Conservation (phyloP, 306 rosid genomes). For the Vigna radiata region DNA sequence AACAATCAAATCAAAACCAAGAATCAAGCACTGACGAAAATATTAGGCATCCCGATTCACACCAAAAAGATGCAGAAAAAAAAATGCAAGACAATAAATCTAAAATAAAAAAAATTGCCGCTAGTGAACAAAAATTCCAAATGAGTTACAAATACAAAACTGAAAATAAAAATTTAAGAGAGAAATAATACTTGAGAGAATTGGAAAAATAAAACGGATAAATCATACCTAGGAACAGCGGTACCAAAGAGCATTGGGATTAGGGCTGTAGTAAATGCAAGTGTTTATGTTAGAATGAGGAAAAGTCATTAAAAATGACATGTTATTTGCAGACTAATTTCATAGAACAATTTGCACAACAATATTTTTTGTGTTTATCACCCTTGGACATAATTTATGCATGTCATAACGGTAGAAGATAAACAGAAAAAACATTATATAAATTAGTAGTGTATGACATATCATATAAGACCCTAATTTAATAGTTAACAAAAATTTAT, state of each 20-base stretch:
- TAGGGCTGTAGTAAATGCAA: background rate
- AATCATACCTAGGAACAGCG: background rate
- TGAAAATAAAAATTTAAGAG: background rate
- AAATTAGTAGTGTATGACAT: too few relatives aligned
- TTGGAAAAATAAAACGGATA: background rate
- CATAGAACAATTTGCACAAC: too few relatives aligned
- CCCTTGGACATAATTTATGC: too few relatives aligned
- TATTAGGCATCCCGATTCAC: background rate
- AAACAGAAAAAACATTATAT: too few relatives aligned
- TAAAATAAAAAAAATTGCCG: background rate
- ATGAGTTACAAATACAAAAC: background rate
- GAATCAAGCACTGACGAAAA: background rate
- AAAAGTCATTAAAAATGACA: too few relatives aligned
- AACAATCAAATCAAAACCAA: background rate
- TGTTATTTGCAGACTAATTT: too few relatives aligned
- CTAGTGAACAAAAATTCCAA: background rate
- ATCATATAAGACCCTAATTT: too few relatives aligned
- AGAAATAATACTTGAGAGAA: background rate
- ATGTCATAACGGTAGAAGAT: too few relatives aligned
- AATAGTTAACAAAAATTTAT: too few relatives aligned
- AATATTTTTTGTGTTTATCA: too few relatives aligned
- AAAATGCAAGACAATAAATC: background rate
- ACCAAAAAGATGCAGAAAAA: background rate
- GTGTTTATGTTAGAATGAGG: background rate
- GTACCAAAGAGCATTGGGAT: background rate